These are phyloP conservation scores for Serendipita sp. DNA, from an alignment of 1,284 basidiomycete species.

Conservation along the genomic window DNA sequence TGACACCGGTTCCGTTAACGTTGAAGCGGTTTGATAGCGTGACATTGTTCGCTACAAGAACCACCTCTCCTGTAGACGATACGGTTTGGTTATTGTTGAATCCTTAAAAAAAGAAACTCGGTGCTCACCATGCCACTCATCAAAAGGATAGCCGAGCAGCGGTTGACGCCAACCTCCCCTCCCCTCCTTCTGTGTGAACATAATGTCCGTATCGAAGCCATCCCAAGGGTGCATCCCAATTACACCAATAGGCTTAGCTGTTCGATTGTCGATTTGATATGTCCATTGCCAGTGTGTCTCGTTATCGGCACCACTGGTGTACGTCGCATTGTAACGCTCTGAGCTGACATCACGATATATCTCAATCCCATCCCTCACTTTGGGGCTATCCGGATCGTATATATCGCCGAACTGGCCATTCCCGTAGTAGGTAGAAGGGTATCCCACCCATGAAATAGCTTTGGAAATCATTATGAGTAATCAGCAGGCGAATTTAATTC, in stretches of 20 bases:
- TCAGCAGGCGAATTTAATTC: too few species aligned
- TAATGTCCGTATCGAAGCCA: not conserved
- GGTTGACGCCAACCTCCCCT: not conserved
- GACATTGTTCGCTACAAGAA: not conserved
- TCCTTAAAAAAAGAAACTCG: not conserved
- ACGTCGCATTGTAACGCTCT: not conserved
- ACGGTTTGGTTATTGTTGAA: not conserved
- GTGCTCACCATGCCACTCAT: not conserved
- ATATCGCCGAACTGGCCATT: not conserved
- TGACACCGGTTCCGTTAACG: not conserved
- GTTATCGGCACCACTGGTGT: not conserved
- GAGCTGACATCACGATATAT: not conserved
- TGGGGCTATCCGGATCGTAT: not conserved
- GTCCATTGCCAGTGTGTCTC: not conserved
- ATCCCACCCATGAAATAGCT: not conserved
- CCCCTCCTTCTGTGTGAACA: not conserved
- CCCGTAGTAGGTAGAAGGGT: not conserved
- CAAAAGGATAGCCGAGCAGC: not conserved
- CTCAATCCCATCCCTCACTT: not conserved
- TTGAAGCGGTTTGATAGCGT: not conserved
- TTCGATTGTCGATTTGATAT: not conserved
- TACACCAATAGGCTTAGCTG: not conserved
- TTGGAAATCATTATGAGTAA: too few species aligned
- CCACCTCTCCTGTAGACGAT: not conserved
- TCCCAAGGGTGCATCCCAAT: not conserved